Evolutionary conservation across 306 rosid genomes (phyloP), one percentile per base, ranked within the genome.

Genomic region (Sindora glabra): DNA sequence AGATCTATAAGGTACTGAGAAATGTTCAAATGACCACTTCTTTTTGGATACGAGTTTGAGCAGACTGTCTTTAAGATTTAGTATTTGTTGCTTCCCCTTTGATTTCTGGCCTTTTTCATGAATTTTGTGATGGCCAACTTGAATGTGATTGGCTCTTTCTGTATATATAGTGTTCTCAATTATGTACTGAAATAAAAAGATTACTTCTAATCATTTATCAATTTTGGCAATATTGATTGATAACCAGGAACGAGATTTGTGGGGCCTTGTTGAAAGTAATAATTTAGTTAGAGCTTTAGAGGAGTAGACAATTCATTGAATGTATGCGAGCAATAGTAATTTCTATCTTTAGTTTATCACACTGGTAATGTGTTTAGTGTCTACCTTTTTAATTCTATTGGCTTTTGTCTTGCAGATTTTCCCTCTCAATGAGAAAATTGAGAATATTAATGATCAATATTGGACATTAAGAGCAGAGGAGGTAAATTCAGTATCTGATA

Each of bases 391-490:
- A 50, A 46, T 21, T 48, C 21, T 24, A 19, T 53, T 52, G 15
- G 18, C 25, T 39, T n/a, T 14, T 39, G 16, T 37, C 44, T 42
- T 59, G 58, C 89, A 87, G 96, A 74, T 84, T 36, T 87, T 88
- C 64, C 79, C 87, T 30, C 77, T 56, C 66, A 53, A 3, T 32
- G 96, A 88, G 58, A 82, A 76, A 56, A 88, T 88, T 37, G 96
- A 84, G 79, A 80, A 71, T 68, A 84, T 88, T 59, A 88, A 84
- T 78, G 92, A 88, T 44, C 92, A 88, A 29, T 88, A 88, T 79
- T 84, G 85, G 87, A 87, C 92, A 17, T 65, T 87, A 44, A 80
- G 89, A 18, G 96, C 91, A 18, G 96, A 87, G 73, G 92, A 87
- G 87, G 96, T 66, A 77, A 74, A 59, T n/a, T n/a, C n/a, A n/a